phyloP scores from a whole-genome alignment of 2,329 filamentous ascomycete genomes.

The Diaporthe aspalathi region DNA sequence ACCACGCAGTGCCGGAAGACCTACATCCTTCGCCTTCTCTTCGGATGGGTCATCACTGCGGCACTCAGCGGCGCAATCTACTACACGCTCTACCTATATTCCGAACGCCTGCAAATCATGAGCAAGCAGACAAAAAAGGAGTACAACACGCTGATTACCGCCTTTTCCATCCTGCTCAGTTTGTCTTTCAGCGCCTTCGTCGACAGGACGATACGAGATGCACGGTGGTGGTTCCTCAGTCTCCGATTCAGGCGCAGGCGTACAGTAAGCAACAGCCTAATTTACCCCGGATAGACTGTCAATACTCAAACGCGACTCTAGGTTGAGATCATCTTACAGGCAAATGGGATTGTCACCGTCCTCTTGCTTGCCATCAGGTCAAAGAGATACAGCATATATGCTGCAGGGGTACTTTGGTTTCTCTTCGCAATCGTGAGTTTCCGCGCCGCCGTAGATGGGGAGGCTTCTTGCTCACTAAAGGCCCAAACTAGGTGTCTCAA shows the following conservation, averaged over 20 bases:
- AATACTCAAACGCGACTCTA: not conserved
- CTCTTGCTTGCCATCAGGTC: slow-evolving; percentile 37
- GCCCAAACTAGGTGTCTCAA: not conserved
- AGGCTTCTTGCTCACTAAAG: not conserved
- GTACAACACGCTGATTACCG: slow-evolving; percentile 59
- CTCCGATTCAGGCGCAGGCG: slow-evolving; percentile 49
- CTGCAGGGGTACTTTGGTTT: slow-evolving; percentile 4
- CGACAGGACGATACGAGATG: slow-evolving; percentile 56
- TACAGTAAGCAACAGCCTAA: slow-evolving; percentile 41
- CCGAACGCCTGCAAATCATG: slow-evolving; percentile 44
- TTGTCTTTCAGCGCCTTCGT: slow-evolving; percentile 56
- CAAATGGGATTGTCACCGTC: slow-evolving; percentile 42
- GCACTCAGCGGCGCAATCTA: slow-evolving; percentile 1
- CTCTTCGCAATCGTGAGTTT: slow-evolving; percentile 8
- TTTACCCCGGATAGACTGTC: slow-evolving; percentile 41
- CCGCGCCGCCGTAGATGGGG: not conserved
- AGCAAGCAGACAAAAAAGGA: slow-evolving; percentile 50
- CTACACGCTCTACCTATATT: not conserved
- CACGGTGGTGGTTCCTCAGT: slow-evolving; percentile 60
- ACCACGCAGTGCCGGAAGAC: slow-evolving; percentile 4
- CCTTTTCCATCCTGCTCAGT: slow-evolving; percentile 55
- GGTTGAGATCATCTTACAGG: slow-evolving; percentile 43
- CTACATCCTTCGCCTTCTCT: slow-evolving; percentile 13
- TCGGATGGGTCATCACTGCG: not conserved
- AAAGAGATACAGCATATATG: slow-evolving; percentile 11